Evolutionary conservation across 2,329 filamentous ascomycete species (phyloP), one percentile per base, ranked within the genome.

Genomic region (Penicillium thymicola): DNA sequence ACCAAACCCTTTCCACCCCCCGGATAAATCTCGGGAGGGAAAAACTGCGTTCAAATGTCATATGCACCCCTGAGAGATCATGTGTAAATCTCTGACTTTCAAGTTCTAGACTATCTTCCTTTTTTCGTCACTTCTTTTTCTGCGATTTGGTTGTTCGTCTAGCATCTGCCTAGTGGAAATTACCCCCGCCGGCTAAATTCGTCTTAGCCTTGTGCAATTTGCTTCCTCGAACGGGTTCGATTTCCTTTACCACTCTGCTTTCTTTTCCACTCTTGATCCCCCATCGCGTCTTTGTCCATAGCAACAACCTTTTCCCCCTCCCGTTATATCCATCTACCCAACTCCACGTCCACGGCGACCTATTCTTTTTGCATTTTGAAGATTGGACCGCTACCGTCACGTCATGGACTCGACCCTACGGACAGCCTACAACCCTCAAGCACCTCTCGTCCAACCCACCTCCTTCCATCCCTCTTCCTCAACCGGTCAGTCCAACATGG

Each of bases 1-100:
- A 38, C 36, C 5, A 38, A 38, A 18, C n/a, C 32, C 14, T 3
- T 21, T 21, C 21, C 21, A 21, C 21, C 21, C 37, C 37, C n/a
- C 57, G 64, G 64, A 54, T 57, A 65, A 66, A 65, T 51, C 42
- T 65, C 62, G 60, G 61, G 50, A 48, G 32, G 28, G 47, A 37
- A 47, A 49, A 55, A 25, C 25, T 48, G 52, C 23, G 13, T 40
- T 50, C 42, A 43, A 36, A 51, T 27, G 42, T 44, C 34, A 47
- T 43, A 51, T 51, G 57, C 51, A 55, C 51, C 42, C 47, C 45
- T 48, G 49, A 38, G 36, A 36, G 51, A 32, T 30, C 28, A 40
- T 21, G 2, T 34, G 10, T 27, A 38, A 34, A 41, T 54, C 28
- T 56, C 45, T 34, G 37, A n/a, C n/a, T 27, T 18, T 23, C 10